Base-by-base conservation (phyloP, 352 stramenopile species). In the Pythium myriotylum region DNA sequence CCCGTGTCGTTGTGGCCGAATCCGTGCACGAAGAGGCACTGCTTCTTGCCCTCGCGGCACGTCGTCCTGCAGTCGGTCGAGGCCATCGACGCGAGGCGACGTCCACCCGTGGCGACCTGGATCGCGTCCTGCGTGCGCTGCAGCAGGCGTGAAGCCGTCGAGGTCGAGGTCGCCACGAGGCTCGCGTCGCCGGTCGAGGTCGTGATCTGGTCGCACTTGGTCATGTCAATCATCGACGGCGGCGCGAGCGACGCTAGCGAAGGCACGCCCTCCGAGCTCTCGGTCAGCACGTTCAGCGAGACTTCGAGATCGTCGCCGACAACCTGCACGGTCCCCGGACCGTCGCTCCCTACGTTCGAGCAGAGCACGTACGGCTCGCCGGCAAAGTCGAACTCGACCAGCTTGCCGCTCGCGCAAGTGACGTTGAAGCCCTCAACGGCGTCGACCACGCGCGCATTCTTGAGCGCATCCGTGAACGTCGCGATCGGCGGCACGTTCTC, bases 11-110 rank as follows among this genome's bases (percentile, higher is more conserved):
- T 14, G 16, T 62, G 22, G 17, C 68, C 65, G 27, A 70, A 52
- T 17, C 68, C 68, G 27, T 76, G 68, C 4, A 76, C 63, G 52
- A 76, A 76, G n/a, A 76, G 49, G 37, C 68, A 76, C 39, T 67
- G 54, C 61, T 70, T 43, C 37, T 43, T 70, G 12, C 51, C 54
- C 13, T 43, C 17, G 23, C 58, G 57, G 35, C 52, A 55, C 41
- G 48, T 63, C 35, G 35, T 50, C 24, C 43, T 32, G 42, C 50
- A 48, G 1, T 65, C 62, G 19, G 35, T 37, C 20, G 58, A 48
- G 0, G n/a, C 60, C 40, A 50, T 45, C 9, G 20, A 40, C 17
- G 58, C 24, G 14, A 58, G 51, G 5, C 51, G 51, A 27, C 51
- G 39, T 16, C 33, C 48, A 29, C 58, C 58, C 10, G 39, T 59